phyloP scores from a whole-genome alignment of 2,329 filamentous ascomycete species.

The Calonectria leucothoes region DNA sequence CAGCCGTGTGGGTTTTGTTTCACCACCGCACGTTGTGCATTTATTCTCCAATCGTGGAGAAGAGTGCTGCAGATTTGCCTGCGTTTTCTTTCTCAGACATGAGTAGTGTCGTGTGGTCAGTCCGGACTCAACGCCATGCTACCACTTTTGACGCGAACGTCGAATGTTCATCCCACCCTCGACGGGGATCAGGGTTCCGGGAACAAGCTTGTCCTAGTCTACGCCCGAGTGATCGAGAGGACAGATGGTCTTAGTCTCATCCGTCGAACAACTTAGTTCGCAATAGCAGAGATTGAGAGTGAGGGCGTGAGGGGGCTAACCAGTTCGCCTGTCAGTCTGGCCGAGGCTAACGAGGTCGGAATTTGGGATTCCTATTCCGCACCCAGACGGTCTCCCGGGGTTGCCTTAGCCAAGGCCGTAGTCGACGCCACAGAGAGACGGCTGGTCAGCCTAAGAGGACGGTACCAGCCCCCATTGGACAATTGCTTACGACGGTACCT shows the following conservation, averaged over 20 bases:
- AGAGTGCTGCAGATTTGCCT: not conserved
- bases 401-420: slow-evolving; percentile 26
- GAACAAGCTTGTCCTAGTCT: slow-evolving; percentile 25
- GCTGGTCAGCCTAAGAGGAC: slow-evolving; percentile 33
- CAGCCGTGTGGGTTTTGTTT: slow-evolving; percentile 11
- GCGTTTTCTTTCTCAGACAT: not conserved
- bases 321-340: not conserved
- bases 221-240: slow-evolving; percentile 20
- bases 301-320: not conserved
- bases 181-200: slow-evolving; percentile 23
- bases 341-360: slow-evolving; percentile 15
- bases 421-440: slow-evolving; percentile 31
- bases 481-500: slow-evolving; percentile 32
- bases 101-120: slow-evolving; percentile 6
- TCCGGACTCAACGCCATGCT: slow-evolving; percentile 31
- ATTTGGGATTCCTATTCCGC: slow-evolving; percentile 26
- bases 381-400: slow-evolving; percentile 14
- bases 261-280: slow-evolving; percentile 14
- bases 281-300: not conserved
- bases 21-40: slow-evolving; percentile 3
- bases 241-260: slow-evolving; percentile 7
- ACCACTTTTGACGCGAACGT: slow-evolving; percentile 22
- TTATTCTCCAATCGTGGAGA: not conserved
- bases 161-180: slow-evolving; percentile 6
- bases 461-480: slow-evolving; percentile 38